These are phyloP conservation scores for Obba rivulosa DNA, from an alignment of 768 basidiomycete genomes.

Conservation along the genomic window DNA sequence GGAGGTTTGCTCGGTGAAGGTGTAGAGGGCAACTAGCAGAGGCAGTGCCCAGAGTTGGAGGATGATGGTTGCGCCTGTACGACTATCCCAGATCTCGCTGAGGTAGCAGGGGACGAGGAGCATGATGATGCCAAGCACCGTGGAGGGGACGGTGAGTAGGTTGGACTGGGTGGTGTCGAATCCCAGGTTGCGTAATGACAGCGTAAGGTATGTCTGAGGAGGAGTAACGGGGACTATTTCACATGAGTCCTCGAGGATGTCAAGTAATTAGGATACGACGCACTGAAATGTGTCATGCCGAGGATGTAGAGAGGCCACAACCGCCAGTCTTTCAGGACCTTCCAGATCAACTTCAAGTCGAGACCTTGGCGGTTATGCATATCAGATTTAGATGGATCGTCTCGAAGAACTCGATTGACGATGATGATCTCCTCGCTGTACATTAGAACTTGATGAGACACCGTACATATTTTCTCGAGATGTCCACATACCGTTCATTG, in stretches of 20 bases:
- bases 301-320: slow-evolving; percentile 64
- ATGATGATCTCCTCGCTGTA: slow-evolving; percentile 56
- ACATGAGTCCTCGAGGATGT: slow-evolving; percentile 3
- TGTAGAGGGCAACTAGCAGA: slow-evolving; percentile 52
- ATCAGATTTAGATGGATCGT: slow-evolving; percentile 60
- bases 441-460: not conserved
- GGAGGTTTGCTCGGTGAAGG: slow-evolving; percentile 41
- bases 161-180: slow-evolving; percentile 61
- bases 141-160: slow-evolving; percentile 56
- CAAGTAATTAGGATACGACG: slow-evolving; percentile 8
- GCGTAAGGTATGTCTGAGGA: slow-evolving; percentile 59
- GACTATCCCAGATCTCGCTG: slow-evolving; percentile 52
- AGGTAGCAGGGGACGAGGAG: slow-evolving; percentile 41
- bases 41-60: slow-evolving; percentile 61
- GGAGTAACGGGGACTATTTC: slow-evolving; percentile 48
- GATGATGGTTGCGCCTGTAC: slow-evolving; percentile 48
- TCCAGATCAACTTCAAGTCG: slow-evolving; percentile 40
- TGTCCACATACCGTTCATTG: slow-evolving; percentile 38
- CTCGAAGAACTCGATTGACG: slow-evolving; percentile 57
- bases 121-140: slow-evolving; percentile 41
- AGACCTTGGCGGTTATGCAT: slow-evolving; percentile 75
- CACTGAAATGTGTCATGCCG: slow-evolving; percentile 50
- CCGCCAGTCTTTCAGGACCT: slow-evolving; percentile 51
- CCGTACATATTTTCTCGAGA: not conserved
- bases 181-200: slow-evolving; percentile 55